Base-by-base conservation (phyloP, 768 basidiomycete genomes). In the Rhizopogon vulgaris region DNA sequence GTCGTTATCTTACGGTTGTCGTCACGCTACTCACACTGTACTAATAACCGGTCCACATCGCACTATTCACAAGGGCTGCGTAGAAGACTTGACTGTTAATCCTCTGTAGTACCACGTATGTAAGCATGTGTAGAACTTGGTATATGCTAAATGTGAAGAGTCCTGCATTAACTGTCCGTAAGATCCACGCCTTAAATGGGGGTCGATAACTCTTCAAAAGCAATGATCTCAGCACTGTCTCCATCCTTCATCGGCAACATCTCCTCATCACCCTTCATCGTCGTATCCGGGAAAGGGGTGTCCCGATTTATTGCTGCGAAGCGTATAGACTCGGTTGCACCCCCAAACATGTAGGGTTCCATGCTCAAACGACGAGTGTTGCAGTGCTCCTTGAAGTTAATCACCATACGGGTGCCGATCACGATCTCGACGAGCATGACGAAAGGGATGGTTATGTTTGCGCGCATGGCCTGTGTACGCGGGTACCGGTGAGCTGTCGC, bases 401-500 rank as follows among this genome's bases (percentile, higher is more conserved):
- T 62, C 34, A 67, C 65, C 34, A 67, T 63, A 28, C 65, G 54
- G 18, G 65, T 67, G 0, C 66, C 67, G 11, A 67, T 53, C 30
- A 69, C 32, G 18, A 61, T 56, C 37, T 69, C 67, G 17, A 65
- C 55, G 10, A 67, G 46, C 66, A 67, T 67, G 38, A 67, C 63
- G 34, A 67, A 57, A 1, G 66, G 65, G 18, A 63, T 48, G 28
- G 63, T 67, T 45, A 69, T 53, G n/a, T 63, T 68, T 12, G 67
- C 64, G 27, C 64, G 61, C 18, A 60, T 37, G 3, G 50, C 55
- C 66, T 67, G 41, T 4, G 25, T n/a, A 10, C 14, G 22, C 24
- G 24, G 15, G 37, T 6, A 15, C 32, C 18, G 2, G 17, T 15
- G 14, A 25, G 14, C n/a, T 22, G 14, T 30, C 3, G 18, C 22